Conservation (phyloP, 352 stramenopile genomes). For the Thalassiosira hispida region DNA sequence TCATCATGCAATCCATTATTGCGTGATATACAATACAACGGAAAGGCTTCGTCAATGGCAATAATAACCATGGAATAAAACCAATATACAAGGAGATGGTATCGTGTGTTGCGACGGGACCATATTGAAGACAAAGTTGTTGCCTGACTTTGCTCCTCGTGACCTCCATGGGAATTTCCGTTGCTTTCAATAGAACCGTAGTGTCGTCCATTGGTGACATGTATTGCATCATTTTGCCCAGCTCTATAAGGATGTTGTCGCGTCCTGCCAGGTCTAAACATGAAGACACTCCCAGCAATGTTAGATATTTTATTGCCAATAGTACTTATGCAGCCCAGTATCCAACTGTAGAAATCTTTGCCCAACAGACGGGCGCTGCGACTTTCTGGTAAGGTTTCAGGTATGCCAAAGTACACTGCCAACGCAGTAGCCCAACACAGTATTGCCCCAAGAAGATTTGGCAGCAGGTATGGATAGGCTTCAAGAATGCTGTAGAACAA, state of each 20-base stretch:
- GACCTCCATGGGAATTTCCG: too few species aligned
- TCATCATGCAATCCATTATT: slow-evolving; percentile 47
- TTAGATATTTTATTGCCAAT: too few species aligned
- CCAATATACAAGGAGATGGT: slow-evolving; percentile 67
- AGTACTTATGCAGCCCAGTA: neutral
- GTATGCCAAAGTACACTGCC: slow-evolving; percentile 45
- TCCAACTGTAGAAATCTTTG: neutral
- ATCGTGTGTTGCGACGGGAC: slow-evolving; percentile 44
- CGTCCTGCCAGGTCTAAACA: neutral
- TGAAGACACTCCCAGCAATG: too few species aligned
- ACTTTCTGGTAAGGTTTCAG: slow-evolving; percentile 58
- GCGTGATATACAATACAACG: slow-evolving; percentile 73
- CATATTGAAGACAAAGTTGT: slow-evolving; percentile 28
- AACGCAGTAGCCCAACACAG: slow-evolving; percentile 52
- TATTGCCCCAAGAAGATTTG: slow-evolving; percentile 57
- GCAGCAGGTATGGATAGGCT: slow-evolving; percentile 64
- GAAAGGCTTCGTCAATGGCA: slow-evolving; percentile 67
- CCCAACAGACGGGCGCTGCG: neutral
- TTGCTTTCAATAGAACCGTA: neutral
- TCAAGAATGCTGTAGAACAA: slow-evolving; percentile 17
- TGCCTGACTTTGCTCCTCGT: neutral
- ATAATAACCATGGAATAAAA: slow-evolving; percentile 66
- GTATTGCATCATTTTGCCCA: neutral
- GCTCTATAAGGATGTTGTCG: neutral
- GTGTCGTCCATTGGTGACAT: neutral